Base-by-base conservation (phyloP, 192 early-diverging fungal genomes). In the Pecoramyces ruminantium region DNA sequence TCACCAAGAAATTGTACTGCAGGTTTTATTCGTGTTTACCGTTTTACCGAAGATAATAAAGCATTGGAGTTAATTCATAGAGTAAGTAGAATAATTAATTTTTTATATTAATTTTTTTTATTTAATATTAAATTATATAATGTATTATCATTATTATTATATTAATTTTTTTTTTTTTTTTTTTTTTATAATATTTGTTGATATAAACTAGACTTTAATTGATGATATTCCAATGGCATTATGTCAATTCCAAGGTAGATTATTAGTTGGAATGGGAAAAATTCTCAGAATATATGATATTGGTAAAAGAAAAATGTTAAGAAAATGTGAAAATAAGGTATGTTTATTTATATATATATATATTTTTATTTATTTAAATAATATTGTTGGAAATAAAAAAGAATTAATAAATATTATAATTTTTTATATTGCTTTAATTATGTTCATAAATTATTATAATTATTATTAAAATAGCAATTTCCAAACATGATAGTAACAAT, bases 281-380 rank as follows among this genome's bases (percentile, higher is more conserved):
- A 87, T 89, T 0, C 86, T 99, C 38, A 90, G 96, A 13, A 93
- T 99, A 77, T 99, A 98, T 82, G 97, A 95, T 83, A 79, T 97
- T 30, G 98, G 98, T 25, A 93, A 92, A 83, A 92, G 92, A 83
- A 94, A 94, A 84, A 84, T 99, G 83, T 90, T 99, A 29, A 85
- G 92, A 79, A 97, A 97, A 81, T 95, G 94, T 79, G 97, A 98
- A 88, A 88, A 90, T 79, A 92, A 91, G 87, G 91, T 90, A 83
- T 77, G n/a, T n/a, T n/a, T n/a, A n/a, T n/a, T n/a, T n/a, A n/a
- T 85, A 29, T 2, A 77, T 25, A 29, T 13, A 77, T 13, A 51
- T 25, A 38, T 14, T 40, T 40, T 14, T 40, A 40, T 1, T 40
- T 40, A 13, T 13, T 13, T 14, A 40, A 40, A 14, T 40, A 13